Conservation (phyloP, 768 basidiomycete species). For the Boletus insuetus region DNA sequence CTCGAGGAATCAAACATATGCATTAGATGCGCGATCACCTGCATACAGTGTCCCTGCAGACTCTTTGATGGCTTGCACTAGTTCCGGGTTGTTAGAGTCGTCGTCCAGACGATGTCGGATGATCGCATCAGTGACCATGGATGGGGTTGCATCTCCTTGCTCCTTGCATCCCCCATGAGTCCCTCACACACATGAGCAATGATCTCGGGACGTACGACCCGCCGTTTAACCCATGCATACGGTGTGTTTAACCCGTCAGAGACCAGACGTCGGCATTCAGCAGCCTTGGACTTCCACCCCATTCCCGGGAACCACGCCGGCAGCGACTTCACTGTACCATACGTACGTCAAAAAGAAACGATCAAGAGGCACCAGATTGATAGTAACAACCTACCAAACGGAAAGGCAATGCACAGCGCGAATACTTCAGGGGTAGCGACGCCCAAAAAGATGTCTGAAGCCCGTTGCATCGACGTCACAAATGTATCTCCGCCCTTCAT, state of each 20-base stretch:
- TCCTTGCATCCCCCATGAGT: neutral
- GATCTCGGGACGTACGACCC: neutral
- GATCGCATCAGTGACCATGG: slow-evolving; percentile 16
- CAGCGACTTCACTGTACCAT: slow-evolving; percentile 13
- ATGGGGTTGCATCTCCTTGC: slow-evolving; percentile 17
- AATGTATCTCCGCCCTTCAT: neutral
- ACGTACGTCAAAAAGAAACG: neutral
- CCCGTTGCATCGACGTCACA: no score
- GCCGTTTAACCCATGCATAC: slow-evolving; percentile 9
- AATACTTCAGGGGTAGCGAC: neutral
- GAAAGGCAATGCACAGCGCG: neutral
- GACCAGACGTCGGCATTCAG: slow-evolving; percentile 6
- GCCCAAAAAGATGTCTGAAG: neutral
- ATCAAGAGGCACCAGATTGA: neutral
- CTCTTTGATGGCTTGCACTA: neutral
- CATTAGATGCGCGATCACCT: neutral
- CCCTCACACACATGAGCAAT: neutral
- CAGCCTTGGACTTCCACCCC: slow-evolving; percentile 16
- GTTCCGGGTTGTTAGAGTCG: slow-evolving; percentile 2
- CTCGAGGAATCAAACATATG: slow-evolving; percentile 7
- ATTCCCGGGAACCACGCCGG: slow-evolving; percentile 29
- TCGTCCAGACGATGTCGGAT: neutral
- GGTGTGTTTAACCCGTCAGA: slow-evolving; percentile 9
- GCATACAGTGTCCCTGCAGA: neutral
- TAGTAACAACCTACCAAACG: neutral